A percentile compares a stretch with the other conserved stretches of the same genome.
Evolutionary conservation across 495 filamentous ascomycete genomes (phyloP).

Genomic region (Xylaria longipes): DNA sequence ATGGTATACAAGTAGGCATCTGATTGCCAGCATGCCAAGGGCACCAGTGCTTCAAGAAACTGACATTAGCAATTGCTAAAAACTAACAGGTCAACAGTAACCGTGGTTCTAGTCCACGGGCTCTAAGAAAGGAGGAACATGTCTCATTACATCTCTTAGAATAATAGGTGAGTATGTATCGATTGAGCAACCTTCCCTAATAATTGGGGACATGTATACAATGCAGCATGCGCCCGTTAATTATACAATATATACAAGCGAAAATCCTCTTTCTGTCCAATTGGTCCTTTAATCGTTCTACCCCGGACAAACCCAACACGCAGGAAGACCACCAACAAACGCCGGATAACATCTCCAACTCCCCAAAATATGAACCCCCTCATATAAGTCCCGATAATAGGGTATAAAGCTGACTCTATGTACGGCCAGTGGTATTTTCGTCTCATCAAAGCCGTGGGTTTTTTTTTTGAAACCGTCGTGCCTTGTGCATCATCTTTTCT

Average conservation of each 20-base stretch:
- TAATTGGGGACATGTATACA: slow-evolving; percentile 13
- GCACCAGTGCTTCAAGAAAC: neutral
- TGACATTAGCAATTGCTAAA: neutral
- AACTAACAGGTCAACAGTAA: neutral
- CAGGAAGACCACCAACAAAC: slow-evolving; percentile 20
- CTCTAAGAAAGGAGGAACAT: neutral
- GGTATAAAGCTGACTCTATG: slow-evolving; percentile 9
- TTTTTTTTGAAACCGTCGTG: neutral
- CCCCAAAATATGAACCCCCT: slow-evolving; percentile 14
- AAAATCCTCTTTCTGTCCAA: slow-evolving; percentile 17
- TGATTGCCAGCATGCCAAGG: neutral
- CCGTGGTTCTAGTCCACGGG: neutral
- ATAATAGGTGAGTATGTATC: too few species aligned
- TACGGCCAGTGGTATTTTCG: slow-evolving; percentile 1
- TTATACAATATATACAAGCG: slow-evolving; percentile 26
- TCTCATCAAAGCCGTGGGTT: neutral
- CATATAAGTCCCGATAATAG: neutral
- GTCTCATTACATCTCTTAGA: neutral
- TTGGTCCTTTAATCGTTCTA: neutral
- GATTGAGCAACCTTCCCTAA: neutral
- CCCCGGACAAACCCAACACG: slow-evolving; percentile 11
- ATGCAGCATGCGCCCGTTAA: slow-evolving; percentile 12
- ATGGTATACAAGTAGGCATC: neutral
- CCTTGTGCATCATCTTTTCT: slow-evolving; percentile 5
- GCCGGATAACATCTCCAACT: slow-evolving; percentile 21